Evolutionary conservation across 2,329 filamentous ascomycete genomes (phyloP).

Genomic region (Geosmithia flava): DNA sequence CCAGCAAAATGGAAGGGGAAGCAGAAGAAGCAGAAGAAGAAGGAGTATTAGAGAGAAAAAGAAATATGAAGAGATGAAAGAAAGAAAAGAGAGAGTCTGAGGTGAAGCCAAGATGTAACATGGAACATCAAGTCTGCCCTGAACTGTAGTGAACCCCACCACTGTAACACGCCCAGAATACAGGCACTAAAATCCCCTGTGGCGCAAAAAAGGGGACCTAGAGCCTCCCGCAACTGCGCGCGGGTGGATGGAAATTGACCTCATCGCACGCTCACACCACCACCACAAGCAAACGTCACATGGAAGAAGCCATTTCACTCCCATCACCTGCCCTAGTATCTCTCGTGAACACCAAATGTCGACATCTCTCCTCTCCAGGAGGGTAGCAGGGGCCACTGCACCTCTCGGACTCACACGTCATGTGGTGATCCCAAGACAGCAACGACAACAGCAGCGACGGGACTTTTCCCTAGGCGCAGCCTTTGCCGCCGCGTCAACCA

Average conservation of each 20-base stretch:
- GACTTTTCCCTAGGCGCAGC: neutral
- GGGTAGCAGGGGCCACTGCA: neutral
- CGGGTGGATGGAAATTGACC: too few relatives aligned
- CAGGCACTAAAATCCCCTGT: too few relatives aligned
- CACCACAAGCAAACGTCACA: too few relatives aligned
- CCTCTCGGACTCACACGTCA: neutral
- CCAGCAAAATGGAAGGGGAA: too few relatives aligned
- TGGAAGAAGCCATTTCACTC: too few relatives aligned
- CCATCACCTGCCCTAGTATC: neutral
- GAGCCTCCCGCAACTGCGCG: too few relatives aligned
- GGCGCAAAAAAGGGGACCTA: too few relatives aligned
- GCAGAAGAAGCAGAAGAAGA: too few relatives aligned
- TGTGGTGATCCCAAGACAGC: neutral
- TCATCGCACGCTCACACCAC: too few relatives aligned
- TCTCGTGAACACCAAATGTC: neutral
- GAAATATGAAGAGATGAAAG: neutral
- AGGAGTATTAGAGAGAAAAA: neutral
- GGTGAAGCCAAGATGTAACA: neutral
- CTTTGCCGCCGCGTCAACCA: constrained; percentile 13
- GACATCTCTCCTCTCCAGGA: neutral
- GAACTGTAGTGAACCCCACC: neutral
- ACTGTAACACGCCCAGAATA: too few relatives aligned
- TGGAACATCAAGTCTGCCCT: neutral
- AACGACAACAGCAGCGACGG: neutral
- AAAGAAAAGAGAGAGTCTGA: neutral